phyloP scores from a whole-genome alignment of 306 rosid species.

The Gleditsia sinensis region DNA sequence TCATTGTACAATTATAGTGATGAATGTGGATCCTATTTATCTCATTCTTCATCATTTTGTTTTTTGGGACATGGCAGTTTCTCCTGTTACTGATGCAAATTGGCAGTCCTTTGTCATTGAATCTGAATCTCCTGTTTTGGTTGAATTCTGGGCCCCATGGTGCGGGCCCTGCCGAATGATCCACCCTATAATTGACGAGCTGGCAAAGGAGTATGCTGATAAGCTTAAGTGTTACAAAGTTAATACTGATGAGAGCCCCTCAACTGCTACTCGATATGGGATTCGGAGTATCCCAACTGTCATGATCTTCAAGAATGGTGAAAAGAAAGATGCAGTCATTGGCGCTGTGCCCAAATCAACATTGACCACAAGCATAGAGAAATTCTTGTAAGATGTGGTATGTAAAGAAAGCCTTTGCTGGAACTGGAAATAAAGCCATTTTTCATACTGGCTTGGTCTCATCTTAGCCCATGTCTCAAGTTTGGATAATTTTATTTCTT shows the following conservation, averaged over 20 bases:
- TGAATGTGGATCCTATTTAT: constrained; percentile 7
- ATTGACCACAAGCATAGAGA: constrained; percentile 75
- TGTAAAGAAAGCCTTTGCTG: constrained; percentile 35
- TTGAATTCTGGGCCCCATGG: constrained; percentile 99
- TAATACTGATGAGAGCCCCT: constrained; percentile 71
- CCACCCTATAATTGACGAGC: constrained; percentile 77
- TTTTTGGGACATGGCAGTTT: constrained; percentile 54
- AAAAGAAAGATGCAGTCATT: constrained; percentile 82
- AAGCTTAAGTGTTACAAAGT: constrained; percentile 89
- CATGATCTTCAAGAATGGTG: constrained; percentile 77
- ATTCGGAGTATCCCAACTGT: constrained; percentile 91
- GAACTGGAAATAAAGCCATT: constrained; percentile 45
- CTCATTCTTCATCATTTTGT: neutral
- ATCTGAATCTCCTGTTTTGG: constrained; percentile 64
- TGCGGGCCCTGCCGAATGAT: constrained; percentile 99
- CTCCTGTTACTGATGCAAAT: constrained; percentile 54
- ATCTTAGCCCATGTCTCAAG: constrained; percentile 34
- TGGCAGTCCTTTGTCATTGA: constrained; percentile 80
- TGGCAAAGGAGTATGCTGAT: constrained; percentile 68
- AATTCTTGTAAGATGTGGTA: constrained; percentile 68
- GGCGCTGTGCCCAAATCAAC: constrained; percentile 89
- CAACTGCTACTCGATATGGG: constrained; percentile 73
- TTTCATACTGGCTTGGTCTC: constrained; percentile 38
- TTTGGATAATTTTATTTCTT: constrained; percentile 41
- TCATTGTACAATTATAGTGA: neutral